Base-by-base conservation (phyloP, 1,284 basidiomycete genomes). In the Rhodotorula sp. region DNA sequence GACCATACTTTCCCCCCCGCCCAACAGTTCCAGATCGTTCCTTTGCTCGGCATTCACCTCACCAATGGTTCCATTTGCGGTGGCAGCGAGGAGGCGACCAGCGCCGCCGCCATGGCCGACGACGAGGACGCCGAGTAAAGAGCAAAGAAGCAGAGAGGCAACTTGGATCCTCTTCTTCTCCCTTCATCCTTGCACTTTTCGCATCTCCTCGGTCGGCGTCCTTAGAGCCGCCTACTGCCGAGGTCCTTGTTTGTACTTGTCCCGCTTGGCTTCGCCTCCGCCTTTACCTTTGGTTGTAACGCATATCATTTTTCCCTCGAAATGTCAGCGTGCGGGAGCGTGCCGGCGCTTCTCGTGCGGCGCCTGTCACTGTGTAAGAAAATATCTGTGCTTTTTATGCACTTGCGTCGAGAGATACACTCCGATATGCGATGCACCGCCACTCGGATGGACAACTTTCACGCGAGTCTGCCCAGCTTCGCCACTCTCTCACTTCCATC, bases 11-110 rank as follows among this genome's bases (percentile, higher is more conserved):
- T 43, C 12, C 8, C 10, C 2, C 21, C 49, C 23, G 6, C 26
- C 20, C 18, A 15, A 20, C 65, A 76, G 74, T 76, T 76, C 65
- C 73, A 75, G 62, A 72, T 76, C 26, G 65, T 75, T 4, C 75
- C 75, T 8, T 58, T 70, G 10, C 67, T 76, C n/a, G 73, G 75
- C 43, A 61, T 76, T 52, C 62, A 70, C 39, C 51, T 76, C n/a
- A 62, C 70, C 20, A 69, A 76, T 48, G 75, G 75, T 16, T 61
- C 64, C 16, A 54, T 72, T 20, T 62, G 64, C 34, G 71, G 70
- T 56, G 69, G 72, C n/a, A 52, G 62, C 21, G 58, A 34, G n/a
- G 58, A 52, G 23, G 54, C 54, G 3, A 56, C n/a, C n/a, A 23
- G 10, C 51, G 63, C 56, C 46, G 62, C 39, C 43, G 58, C 39